Evolutionary conservation across 2,329 filamentous ascomycete genomes (phyloP).

Genomic region (Fusarium sp.): DNA sequence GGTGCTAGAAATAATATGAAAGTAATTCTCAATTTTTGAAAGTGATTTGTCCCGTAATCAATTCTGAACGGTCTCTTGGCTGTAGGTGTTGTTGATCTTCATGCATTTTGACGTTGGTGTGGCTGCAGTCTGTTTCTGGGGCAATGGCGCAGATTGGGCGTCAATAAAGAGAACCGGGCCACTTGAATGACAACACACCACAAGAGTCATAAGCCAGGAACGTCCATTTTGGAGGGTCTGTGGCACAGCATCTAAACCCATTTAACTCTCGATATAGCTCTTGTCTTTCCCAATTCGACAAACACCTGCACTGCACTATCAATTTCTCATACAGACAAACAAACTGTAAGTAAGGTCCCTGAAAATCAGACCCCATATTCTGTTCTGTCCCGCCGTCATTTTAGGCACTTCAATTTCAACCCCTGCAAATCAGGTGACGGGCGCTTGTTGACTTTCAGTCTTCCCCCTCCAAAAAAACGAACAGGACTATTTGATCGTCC

Average conservation of each 20-base stretch:
- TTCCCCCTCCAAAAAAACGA: conserved; percentile 39
- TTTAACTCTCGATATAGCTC: conserved; percentile 14
- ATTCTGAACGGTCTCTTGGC: background rate
- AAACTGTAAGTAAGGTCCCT: conserved; percentile 1
- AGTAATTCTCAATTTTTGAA: background rate
- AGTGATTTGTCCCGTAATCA: background rate
- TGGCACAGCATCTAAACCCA: conserved; percentile 14
- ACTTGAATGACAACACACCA: conserved; percentile 39
- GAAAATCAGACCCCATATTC: conserved; percentile 14
- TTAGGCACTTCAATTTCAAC: conserved; percentile 18
- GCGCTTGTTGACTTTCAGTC: conserved; percentile 42
- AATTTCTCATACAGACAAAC: background rate
- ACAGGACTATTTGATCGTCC: conserved; percentile 21
- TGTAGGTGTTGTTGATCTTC: conserved; percentile 19
- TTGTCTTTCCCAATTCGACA: conserved; percentile 10
- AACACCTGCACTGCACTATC: background rate
- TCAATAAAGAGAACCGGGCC: conserved; percentile 39
- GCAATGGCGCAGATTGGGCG: conserved; percentile 45
- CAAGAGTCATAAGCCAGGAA: conserved; percentile 5
- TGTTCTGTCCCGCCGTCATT: conserved; percentile 9
- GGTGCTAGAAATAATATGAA: background rate
- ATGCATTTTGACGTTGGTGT: conserved; percentile 18
- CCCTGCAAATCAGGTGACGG: conserved; percentile 44
- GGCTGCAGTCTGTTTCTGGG: conserved; percentile 43
- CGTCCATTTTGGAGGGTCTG: background rate